Percentiles rank a stretch among this genome's conserved stretches.
These are phyloP conservation scores for Aspergillus calidoustus DNA, from an alignment of 2,329 filamentous ascomycete genomes.

Conservation along the genomic window DNA sequence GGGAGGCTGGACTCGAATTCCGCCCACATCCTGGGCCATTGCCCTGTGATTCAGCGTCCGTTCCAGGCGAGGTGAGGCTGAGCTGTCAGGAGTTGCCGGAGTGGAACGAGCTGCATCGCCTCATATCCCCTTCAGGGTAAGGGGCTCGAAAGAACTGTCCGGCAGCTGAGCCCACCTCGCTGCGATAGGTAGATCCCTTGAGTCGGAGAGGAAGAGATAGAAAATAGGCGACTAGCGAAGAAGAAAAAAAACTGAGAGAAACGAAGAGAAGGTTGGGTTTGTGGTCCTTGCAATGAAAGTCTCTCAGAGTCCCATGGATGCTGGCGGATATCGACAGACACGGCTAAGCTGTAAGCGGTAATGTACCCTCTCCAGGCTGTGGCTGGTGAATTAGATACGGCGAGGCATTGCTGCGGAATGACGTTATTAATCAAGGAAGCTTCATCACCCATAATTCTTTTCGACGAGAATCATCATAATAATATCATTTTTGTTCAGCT, in stretches of 20 bases:
- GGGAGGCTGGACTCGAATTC: constrained; percentile 27
- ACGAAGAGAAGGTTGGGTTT: background rate
- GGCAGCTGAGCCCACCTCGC: constrained; percentile 13
- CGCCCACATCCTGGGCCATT: constrained; percentile 39
- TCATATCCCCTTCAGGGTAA: constrained; percentile 23
- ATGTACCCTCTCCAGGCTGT: background rate
- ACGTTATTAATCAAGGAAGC: constrained; percentile 7
- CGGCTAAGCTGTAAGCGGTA: background rate
- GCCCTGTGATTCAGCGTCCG: constrained; percentile 29
- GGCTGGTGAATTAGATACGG: constrained; percentile 2
- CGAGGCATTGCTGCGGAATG: constrained; percentile 11
- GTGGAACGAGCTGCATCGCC: constrained; percentile 32
- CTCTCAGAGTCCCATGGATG: background rate
- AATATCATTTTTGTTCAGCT: background rate
- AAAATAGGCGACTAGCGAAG: background rate
- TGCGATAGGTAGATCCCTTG: background rate
- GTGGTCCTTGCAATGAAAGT: background rate
- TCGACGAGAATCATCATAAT: background rate
- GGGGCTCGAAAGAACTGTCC: constrained; percentile 12
- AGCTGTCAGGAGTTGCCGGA: constrained; percentile 29
- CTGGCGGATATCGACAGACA: background rate
- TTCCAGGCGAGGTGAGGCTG: constrained; percentile 26
- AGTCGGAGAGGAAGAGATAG: background rate
- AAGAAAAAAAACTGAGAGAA: background rate
- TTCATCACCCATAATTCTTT: background rate